Base-by-base conservation (phyloP, 441 rosid genomes). In the Gossypium schwendimanii region DNA sequence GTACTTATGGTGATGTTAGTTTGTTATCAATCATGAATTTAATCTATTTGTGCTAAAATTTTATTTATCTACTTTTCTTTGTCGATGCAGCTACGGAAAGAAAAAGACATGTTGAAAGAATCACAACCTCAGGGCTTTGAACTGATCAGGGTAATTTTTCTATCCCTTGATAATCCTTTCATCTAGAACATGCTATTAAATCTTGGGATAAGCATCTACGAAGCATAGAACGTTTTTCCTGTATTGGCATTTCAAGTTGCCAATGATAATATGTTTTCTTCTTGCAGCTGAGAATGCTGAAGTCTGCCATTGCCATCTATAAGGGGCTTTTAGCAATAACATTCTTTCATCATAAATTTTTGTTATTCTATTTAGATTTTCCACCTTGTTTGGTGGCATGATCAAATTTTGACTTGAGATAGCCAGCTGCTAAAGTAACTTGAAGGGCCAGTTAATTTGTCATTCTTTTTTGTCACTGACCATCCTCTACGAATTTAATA, bases 51-150 rank as follows among this genome's bases (percentile, higher is more conserved):
- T 57, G 5, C 39, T 57, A n/a, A 70, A 23, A 23, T 11, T 26
- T 7, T 17, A 26, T 58, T 26, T 23, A 26, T 71, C 26, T 15
- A 3, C 49, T 31, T 23, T 1, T 31, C 31, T 61, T 55, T 31
- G 11, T 52, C 20, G 33, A 62, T 75, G 84, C 85, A 93, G 98
- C 84, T 91, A 15, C 78, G 88, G 79, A 90, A 83, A 80, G 93
- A 88, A 57, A 91, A 90, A 70, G 92, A 91, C 57, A 55, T 77
- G 85, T 71, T 90, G 76, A 84, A 79, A 78, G 90, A 91, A 55
- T 93, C 98, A 2, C 91, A 87, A 71, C 73, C 88, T 3, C 85
- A 77, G 70, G 85, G 91, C 84, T 86, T 87, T 26, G 93, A 88
- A 68, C 79, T 91, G 36, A 88, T 90, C 76, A 84, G 80, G 93